Base-by-base conservation (phyloP, 2,329 filamentous ascomycete species). In the Nigrospora sphaerica region DNA sequence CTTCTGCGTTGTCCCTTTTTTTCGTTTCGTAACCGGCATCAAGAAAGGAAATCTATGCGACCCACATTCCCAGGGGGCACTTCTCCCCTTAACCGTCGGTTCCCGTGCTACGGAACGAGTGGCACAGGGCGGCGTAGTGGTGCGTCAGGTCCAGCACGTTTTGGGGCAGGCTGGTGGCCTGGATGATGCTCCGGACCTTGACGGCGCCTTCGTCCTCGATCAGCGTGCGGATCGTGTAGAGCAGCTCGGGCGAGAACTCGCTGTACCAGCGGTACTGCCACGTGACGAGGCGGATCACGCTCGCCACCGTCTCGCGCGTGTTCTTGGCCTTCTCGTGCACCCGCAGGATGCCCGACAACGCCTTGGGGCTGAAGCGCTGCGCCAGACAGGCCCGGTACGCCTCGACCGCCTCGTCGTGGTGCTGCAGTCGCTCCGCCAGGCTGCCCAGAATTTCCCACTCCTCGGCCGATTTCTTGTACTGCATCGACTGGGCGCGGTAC, bases 181-280 rank as follows among this genome's bases (percentile, higher is more conserved):
- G 93, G 45, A 98, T 90, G 61, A 98, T 95, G 65, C 90, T 96
- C 61, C 93, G 81, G 46, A 98, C 87, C 70, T 98, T 98, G 65
- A 98, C 88, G 1, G 92, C 92, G 48, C 93, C 93, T 68, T 98
- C 93, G 55, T 96, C 91, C 68, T 97, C 93, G 62, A 98, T 98
- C 54, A 98, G 74, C 54, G 88, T 90, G 51, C 93, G 85, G 59
- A 97, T 88, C 3, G 88, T 85, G 66, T 84, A 88, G 45, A 98
- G 78, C 38, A 98, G 77, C 53, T 91, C 84, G 1, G 93, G 93
- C 16, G 91, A 96, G 70, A 98, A 98, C 78, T 98, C 93, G 47
- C 91, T 96, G 71, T 98, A 98, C 93, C 93, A 98, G 56, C 93
- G 79, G 69, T 96, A 98, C 70, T 98, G 93, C 93, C 93, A 98